Base-by-base conservation (phyloP, 1,284 basidiomycete species). In the Sphaerobolus stellatus region DNA sequence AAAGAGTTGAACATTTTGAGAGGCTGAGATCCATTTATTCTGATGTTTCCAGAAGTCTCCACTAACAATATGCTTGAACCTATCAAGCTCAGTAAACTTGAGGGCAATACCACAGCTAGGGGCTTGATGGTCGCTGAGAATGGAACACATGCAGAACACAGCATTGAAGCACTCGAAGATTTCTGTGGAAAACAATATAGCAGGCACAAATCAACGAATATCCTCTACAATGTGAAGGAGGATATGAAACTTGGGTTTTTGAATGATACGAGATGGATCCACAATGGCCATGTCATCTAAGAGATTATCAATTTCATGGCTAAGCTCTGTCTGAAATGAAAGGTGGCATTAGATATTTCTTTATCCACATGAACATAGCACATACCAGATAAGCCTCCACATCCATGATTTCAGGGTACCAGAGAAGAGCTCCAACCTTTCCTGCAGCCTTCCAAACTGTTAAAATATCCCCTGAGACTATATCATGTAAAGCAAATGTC, bases 111-210 rank as follows among this genome's bases (percentile, higher is more conserved):
- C 68, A 14, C 60, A 65, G 46, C 71, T 73, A 1, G 73, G 74
- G 8, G 74, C 63, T 7, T 63, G 66, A 34, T 69, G 69, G 53
- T 75, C 75, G 9, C 64, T 68, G 1, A 68, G 57, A 6, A 74
- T 58, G 22, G 67, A 70, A 38, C 67, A 71, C 3, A 64, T 27
- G 0, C 70, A 65, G 50, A 77, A 75, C 0, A 75, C 58, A 1
- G 62, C 61, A 59, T 76, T 75, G 58, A 64, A 76, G 14, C 62
- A 69, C 54, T 75, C 71, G 52, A 69, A 75, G 2, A 61, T 48
- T 54, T 76, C 72, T 0, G 72, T 74, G 3, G 67, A 62, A 38
- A 60, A 66, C 0, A 66, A 43, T 1, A 71, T 54, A 1, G 64
- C 52, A 13, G 73, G 73, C 0, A 71, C 73, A 62, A 73, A 71